Base-by-base conservation (phyloP, 2,329 filamentous ascomycete species). In the Ophiocordyceps sinensis region DNA sequence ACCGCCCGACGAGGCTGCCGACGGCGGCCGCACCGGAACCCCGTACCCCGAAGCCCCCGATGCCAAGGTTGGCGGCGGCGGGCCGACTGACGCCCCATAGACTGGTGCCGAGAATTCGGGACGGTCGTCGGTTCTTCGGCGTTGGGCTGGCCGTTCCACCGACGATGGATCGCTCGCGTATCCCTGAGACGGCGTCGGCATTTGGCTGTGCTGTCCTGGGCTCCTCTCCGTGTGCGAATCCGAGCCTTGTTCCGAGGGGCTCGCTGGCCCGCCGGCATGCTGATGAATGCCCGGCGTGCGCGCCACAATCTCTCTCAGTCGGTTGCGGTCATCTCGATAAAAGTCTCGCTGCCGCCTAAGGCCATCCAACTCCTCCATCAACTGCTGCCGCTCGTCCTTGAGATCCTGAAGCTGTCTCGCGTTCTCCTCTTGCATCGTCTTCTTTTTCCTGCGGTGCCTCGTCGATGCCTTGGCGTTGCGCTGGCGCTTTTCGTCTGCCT, bases 391-490 rank as follows among this genome's bases (percentile, higher is more conserved):
- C 47, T 81, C 73, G 40, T 73, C 68, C 53, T 85, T 79, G 41
- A 89, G 65, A 49, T 78, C 75, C 39, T 82, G 70, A 47, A 89
- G 78, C 39, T 74, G 79, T 41, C 72, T 70, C 14, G 75, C 75
- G 43, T 80, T 81, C 56, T 86, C 81, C 50, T 75, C 75, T 56
- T 89, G 84, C 57, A 82, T 80, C 53, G 87, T 84, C 62, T 93
- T 93, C 54, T 86, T 79, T 44, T 87, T 74, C 53, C 79, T 77
- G 42, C 86, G 75, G 49, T 93, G 91, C 44, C 86, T 73, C 38
- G 85, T 85, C 43, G 85, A 93, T 6, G 86, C 86, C 38, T 83
- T 83, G 34, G 86, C 86, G 53, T 94, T 94, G 40, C 85, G 75
- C 57, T 82, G 80, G 42, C 86, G 72, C 62, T 91, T 94, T 59